Percentiles rank a stretch among this genome's conserved stretches.
These are phyloP conservation scores for Mycena citricolor DNA, from an alignment of 1,284 basidiomycete species.

Conservation along the genomic window DNA sequence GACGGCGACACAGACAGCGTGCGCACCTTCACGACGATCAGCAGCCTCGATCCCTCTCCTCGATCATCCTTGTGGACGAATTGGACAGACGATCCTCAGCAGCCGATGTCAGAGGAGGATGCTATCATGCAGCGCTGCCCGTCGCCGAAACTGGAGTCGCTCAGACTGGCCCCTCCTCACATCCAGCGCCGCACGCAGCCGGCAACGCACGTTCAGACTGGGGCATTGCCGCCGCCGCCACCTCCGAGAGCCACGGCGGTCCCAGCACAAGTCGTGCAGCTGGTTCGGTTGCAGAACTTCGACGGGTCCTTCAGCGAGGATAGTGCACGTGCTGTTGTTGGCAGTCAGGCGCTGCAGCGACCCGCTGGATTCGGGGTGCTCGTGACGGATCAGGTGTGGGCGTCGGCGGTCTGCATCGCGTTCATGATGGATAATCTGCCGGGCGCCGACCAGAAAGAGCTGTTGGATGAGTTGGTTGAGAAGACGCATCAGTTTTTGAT, in stretches of 20 bases:
- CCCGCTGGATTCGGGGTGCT: slow-evolving; percentile 30
- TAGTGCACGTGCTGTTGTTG: slow-evolving; percentile 11
- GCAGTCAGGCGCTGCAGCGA: slow-evolving; percentile 23
- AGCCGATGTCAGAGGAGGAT: slow-evolving; percentile 25
- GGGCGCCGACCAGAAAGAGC: slow-evolving; percentile 30
- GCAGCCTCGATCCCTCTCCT: slow-evolving; percentile 41
- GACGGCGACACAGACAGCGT: slow-evolving; percentile 32
- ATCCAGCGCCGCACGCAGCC: slow-evolving; percentile 5
- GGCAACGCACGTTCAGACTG: slow-evolving; percentile 1
- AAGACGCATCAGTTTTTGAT: slow-evolving; percentile 38
- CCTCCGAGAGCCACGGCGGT: slow-evolving; percentile 18
- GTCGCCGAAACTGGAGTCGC: slow-evolving; percentile 31
- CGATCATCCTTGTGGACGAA: slow-evolving; percentile 36
- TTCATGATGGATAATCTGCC: slow-evolving; percentile 36
- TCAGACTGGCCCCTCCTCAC: slow-evolving; percentile 20
- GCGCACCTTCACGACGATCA: slow-evolving; percentile 46
- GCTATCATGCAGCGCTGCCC: slow-evolving; percentile 27
- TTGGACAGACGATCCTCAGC: slow-evolving; percentile 26
- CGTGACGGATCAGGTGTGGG: slow-evolving; percentile 39
- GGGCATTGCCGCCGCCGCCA: slow-evolving; percentile 16
- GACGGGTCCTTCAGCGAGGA: slow-evolving; percentile 48
- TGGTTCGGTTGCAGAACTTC: slow-evolving; percentile 40
- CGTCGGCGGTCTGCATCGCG: slow-evolving; percentile 41
- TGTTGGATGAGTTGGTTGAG: slow-evolving; percentile 36
- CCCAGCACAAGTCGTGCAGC: slow-evolving; percentile 30